A percentile compares a stretch with the other conserved stretches of the same genome.
phyloP scores from a whole-genome alignment of 1,284 basidiomycete genomes.

The Moniliella sp. region DNA sequence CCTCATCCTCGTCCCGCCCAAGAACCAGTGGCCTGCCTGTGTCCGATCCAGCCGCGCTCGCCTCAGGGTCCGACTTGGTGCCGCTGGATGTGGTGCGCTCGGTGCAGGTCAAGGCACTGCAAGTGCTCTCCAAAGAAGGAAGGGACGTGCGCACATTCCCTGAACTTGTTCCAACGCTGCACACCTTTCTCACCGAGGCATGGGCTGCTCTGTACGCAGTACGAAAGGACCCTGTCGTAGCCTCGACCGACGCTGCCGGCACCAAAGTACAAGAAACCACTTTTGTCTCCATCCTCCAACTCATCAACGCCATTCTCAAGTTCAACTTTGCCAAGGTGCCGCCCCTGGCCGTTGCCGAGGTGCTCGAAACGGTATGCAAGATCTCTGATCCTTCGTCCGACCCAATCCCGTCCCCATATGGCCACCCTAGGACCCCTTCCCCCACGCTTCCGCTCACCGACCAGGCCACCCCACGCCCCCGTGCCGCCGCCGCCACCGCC shows the following conservation, averaged over 20 bases:
- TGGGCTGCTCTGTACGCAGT: conserved; percentile 20
- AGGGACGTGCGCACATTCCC: conserved; percentile 22
- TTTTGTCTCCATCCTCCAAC: conserved; percentile 12
- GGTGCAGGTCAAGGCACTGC: conserved; percentile 15
- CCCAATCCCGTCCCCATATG: conserved; percentile 3
- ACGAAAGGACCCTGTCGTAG: conserved; percentile 1
- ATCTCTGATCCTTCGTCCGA: conserved; percentile 7
- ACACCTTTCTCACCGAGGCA: conserved; percentile 11
- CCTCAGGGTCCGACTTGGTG: conserved; percentile 1
- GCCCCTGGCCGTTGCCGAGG: conserved; percentile 12
- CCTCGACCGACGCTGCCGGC: neutral
- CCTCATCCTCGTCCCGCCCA: too few relatives aligned
- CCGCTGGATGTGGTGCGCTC: conserved; percentile 3
- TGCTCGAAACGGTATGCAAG: conserved; percentile 10
- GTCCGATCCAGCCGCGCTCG: neutral
- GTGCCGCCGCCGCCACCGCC: neutral
- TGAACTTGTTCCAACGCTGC: conserved; percentile 12
- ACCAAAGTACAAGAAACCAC: conserved; percentile 9
- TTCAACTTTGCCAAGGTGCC: conserved; percentile 21
- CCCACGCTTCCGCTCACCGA: neutral
- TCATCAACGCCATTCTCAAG: conserved; percentile 23
- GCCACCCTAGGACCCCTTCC: conserved; percentile 3
- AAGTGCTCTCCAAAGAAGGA: conserved; percentile 24
- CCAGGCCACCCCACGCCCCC: neutral
- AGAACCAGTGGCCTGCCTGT: conserved; percentile 9